phyloP scores from a whole-genome alignment of 2,329 filamentous ascomycete genomes.

The Aspergillus ochraceus region DNA sequence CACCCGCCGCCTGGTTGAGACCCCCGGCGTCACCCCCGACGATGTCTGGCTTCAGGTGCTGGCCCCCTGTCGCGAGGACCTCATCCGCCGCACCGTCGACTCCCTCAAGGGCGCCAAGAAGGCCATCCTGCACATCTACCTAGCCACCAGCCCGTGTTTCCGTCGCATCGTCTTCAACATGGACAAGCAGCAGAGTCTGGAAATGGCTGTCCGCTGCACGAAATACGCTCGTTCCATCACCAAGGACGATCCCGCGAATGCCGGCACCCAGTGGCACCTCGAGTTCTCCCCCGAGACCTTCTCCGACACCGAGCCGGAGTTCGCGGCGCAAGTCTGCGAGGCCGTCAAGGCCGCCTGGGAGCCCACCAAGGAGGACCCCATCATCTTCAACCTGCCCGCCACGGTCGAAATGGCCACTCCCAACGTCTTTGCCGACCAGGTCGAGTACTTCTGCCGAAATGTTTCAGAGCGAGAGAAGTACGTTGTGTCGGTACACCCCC shows the following conservation, averaged over 20 bases:
- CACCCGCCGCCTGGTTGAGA: slow-evolving; percentile 80
- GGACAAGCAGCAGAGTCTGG: slow-evolving; percentile 76
- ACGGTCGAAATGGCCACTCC: slow-evolving; percentile 95
- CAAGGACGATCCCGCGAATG: slow-evolving; percentile 65
- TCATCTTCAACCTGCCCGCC: slow-evolving; percentile 96
- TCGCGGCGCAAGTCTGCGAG: slow-evolving; percentile 78
- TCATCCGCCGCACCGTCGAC: slow-evolving; percentile 87
- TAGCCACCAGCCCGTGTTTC: slow-evolving; percentile 96
- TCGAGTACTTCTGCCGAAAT: slow-evolving; percentile 90
- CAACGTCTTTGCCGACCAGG: slow-evolving; percentile 93
- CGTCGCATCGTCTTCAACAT: slow-evolving; percentile 86
- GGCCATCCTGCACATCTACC: slow-evolving; percentile 91
- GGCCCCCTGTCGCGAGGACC: slow-evolving; percentile 85
- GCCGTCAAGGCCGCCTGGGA: slow-evolving; percentile 94
- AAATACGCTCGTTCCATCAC: slow-evolving; percentile 86
- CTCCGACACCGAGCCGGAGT: slow-evolving; percentile 85
- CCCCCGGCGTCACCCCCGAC: slow-evolving; percentile 77
- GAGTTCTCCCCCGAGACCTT: slow-evolving; percentile 64
- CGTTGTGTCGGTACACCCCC: slow-evolving; percentile 85
- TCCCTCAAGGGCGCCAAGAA: slow-evolving; percentile 87
- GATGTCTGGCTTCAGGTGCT: slow-evolving; percentile 92
- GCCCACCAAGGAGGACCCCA: slow-evolving; percentile 72
- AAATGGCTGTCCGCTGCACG: slow-evolving; percentile 80
- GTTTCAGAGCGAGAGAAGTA: slow-evolving; percentile 84
- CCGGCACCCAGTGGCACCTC: slow-evolving; percentile 58